Base-by-base conservation (phyloP, 345 rosid species). In the Acer yangbiense region DNA sequence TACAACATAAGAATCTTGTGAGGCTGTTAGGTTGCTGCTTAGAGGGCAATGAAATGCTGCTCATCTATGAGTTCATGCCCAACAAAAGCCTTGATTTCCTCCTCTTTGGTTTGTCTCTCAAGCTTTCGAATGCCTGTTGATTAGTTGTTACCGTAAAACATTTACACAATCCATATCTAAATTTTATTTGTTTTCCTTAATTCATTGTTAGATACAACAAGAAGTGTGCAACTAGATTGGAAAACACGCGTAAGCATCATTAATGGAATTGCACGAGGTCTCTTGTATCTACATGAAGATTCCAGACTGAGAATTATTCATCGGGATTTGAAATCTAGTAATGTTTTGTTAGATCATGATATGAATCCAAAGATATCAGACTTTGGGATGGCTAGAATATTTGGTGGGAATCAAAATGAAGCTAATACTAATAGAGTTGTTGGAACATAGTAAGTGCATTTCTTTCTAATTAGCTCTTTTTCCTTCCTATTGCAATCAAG, bases 201-300 rank as follows among this genome's bases (percentile, higher is more conserved):
- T 58, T 57, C n/a, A 10, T 44, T 76, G 27, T 32, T 21, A 77
- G 80, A 81, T 77, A 2, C 80, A 72, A 62, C 14, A 3, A 39
- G 7, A 6, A 2, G 77, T 4, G 11, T 18, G 25, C 35, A 60
- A 14, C 8, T 81, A 54, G 81, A 68, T 18, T 82, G 84, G 81
- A 63, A 64, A 63, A 77, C 41, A 43, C 88, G 86, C 9, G 3
- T 73, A 29, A 74, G n/a, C 62, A 85, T 87, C 64, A 75, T 83
- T 14, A 76, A 76, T 14, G 86, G 90, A 18, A 76, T 88, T 9
- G 86, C 87, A 1, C 62, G 81, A 9, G 90, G 87, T 2, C 55
- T 87, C 17, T 6, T 83, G 32, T 87, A 87, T 76, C 29, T 87
- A 4, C 88, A 87, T 2, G 88, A 83, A 58, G 87, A 87, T 68